Evolutionary conservation across 2,329 filamentous ascomycete genomes (phyloP).

Genomic region (Fusarium falciforme): DNA sequence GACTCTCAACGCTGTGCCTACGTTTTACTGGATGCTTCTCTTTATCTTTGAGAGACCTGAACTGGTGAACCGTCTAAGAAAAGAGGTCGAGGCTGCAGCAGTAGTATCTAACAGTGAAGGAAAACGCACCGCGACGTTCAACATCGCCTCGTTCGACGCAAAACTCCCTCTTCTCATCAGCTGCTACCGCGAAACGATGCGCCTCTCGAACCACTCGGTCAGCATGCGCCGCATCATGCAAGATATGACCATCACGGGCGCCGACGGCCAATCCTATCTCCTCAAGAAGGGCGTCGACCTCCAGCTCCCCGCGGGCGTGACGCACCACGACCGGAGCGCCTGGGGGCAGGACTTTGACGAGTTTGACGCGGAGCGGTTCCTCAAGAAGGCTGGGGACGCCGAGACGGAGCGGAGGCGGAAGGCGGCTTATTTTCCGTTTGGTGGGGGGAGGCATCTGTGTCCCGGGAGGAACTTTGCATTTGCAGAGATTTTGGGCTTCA

Average conservation of each 20-base stretch:
- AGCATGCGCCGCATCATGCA: conserved; percentile 54
- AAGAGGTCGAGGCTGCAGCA: conserved; percentile 29
- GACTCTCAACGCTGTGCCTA: conserved; percentile 51
- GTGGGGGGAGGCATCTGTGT: conserved; percentile 48
- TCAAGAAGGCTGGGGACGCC: conserved; percentile 5
- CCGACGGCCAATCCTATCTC: conserved; percentile 41
- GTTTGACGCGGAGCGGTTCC: conserved; percentile 44
- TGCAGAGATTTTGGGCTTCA: conserved; percentile 48
- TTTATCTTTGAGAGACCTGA: conserved; percentile 45
- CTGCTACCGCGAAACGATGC: conserved; percentile 58
- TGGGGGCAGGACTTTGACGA: conserved; percentile 39
- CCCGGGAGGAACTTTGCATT: conserved; percentile 50
- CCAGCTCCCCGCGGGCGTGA: conserved; percentile 41
- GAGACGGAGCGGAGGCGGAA: conserved; percentile 30
- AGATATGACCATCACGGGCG: conserved; percentile 52
- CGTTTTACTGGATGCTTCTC: conserved; percentile 51
- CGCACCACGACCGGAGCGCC: conserved; percentile 34
- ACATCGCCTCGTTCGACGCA: conserved; percentile 51
- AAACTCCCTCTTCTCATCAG: conserved; percentile 57
- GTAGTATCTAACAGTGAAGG: not conserved
- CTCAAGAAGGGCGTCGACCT: conserved; percentile 47
- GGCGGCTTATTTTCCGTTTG: conserved; percentile 47
- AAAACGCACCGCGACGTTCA: conserved; percentile 42
- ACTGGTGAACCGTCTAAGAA: conserved; percentile 32
- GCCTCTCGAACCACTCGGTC: conserved; percentile 52